Evolutionary conservation across 768 basidiomycete species (phyloP).

Genomic region (Rossbeevera mucosa): DNA sequence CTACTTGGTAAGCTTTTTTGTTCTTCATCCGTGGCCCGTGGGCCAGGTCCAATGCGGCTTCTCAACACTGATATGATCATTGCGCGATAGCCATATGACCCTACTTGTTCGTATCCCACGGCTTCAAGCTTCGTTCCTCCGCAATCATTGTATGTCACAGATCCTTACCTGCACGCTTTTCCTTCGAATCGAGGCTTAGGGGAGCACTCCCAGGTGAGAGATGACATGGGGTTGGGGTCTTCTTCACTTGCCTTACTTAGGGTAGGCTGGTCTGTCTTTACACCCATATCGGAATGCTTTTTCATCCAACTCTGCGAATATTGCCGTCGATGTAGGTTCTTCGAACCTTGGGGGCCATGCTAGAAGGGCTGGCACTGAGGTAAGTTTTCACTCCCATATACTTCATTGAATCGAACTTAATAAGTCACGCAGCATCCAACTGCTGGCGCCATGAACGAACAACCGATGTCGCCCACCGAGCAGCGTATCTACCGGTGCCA

Average conservation of each 20-base stretch:
- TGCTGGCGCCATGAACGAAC: neutral
- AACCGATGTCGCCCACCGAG: neutral
- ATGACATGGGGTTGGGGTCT: neutral
- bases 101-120: neutral
- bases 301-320: too few relatives aligned
- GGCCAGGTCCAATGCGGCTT: too few relatives aligned
- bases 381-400: neutral
- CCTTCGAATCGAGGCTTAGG: neutral
- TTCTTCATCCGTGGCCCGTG: too few relatives aligned
- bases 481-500: neutral
- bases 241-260: neutral
- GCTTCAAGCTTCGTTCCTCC: neutral
- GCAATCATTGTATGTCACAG: too few relatives aligned
- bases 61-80: too few relatives aligned
- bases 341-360: too few relatives aligned
- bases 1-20: conserved; percentile 1
- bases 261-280: neutral
- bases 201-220: neutral
- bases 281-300: neutral
- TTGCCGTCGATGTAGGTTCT: too few relatives aligned
- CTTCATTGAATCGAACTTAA: neutral
- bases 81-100: neutral
- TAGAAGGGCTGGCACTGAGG: neutral
- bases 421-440: neutral
- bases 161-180: neutral